Conservation (phyloP, 1,284 basidiomycete genomes). For the Ceratobasidium sp. region DNA sequence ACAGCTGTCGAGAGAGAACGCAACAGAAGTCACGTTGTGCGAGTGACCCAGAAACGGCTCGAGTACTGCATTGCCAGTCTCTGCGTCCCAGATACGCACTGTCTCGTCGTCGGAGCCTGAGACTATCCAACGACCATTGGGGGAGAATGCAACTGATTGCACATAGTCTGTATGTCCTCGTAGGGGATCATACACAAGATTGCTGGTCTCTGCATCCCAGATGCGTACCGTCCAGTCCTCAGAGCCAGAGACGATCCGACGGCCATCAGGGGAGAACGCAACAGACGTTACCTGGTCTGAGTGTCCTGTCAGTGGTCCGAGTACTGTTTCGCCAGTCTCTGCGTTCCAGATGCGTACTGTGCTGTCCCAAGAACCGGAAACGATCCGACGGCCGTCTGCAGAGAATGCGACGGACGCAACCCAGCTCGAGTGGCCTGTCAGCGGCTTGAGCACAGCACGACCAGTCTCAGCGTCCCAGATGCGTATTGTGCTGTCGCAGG, state of each 20-base stretch:
- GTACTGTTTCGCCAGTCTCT: not conserved
- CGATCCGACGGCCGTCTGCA: constrained; percentile 33
- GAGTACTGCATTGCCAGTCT: constrained; percentile 1
- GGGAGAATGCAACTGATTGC: no score
- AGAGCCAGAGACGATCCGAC: not conserved
- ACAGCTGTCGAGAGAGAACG: not conserved
- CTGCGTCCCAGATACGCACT: constrained; percentile 44
- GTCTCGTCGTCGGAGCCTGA: constrained; percentile 43
- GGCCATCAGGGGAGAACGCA: constrained; percentile 21
- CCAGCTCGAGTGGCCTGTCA: not conserved
- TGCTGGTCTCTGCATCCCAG: constrained; percentile 23
- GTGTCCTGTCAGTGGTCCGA: constrained; percentile 5
- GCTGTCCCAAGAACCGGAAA: constrained; percentile 8
- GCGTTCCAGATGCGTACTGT: constrained; percentile 35
- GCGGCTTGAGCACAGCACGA: not conserved
- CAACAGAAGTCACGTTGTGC: not conserved
- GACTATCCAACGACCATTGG: constrained; percentile 32
- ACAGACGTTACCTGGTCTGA: not conserved
- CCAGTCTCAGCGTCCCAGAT: constrained; percentile 12
- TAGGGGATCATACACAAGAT: no score
- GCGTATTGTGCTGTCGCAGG: constrained; percentile 15
- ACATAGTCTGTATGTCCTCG: no score
- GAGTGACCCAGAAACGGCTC: not conserved
- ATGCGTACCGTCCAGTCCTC: not conserved
- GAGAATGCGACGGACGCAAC: constrained; percentile 28